Evolutionary conservation across 306 rosid species (phyloP).

Genomic region (Arachis hypogaea): DNA sequence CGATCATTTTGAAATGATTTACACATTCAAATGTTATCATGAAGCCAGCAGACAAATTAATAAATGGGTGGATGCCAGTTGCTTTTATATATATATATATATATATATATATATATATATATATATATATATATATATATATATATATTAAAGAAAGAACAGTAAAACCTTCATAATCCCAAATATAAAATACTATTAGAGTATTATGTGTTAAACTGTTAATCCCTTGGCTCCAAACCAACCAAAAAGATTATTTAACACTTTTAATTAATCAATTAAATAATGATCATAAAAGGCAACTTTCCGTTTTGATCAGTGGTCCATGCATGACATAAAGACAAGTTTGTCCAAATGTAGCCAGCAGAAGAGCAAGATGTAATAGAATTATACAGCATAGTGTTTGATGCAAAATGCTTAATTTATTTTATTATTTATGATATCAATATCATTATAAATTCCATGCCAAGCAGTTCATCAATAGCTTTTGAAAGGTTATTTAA

Average conservation of each 20-base stretch:
- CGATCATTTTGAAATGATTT: constrained; percentile 29
- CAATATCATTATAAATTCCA: not conserved
- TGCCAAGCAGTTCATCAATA: no score
- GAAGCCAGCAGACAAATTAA: constrained; percentile 7
- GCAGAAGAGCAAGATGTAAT: constrained; percentile 18
- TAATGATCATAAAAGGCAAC: constrained; percentile 21
- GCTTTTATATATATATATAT: not conserved
- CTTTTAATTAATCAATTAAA: not conserved
- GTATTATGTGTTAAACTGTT: not conserved
- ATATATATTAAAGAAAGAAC: not conserved
- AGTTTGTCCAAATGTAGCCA: constrained; percentile 40
- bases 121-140: no score
- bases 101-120: no score
- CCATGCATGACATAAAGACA: constrained; percentile 34
- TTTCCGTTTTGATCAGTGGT: constrained; percentile 35
- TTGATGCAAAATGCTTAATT: constrained; percentile 30
- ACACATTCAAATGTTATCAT: constrained; percentile 39
- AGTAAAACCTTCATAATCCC: constrained; percentile 32
- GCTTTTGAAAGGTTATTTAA: no score
- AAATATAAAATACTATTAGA: not conserved
- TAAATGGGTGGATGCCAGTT: constrained; percentile 32
- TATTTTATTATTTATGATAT: not conserved
- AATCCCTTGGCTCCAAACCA: constrained; percentile 9
- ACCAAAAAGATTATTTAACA: constrained; percentile 11
- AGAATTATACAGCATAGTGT: constrained; percentile 37